Evolutionary conservation across 768 basidiomycete species (phyloP), one percentile per base, ranked within the genome.

Genomic region (Suillus americanus): DNA sequence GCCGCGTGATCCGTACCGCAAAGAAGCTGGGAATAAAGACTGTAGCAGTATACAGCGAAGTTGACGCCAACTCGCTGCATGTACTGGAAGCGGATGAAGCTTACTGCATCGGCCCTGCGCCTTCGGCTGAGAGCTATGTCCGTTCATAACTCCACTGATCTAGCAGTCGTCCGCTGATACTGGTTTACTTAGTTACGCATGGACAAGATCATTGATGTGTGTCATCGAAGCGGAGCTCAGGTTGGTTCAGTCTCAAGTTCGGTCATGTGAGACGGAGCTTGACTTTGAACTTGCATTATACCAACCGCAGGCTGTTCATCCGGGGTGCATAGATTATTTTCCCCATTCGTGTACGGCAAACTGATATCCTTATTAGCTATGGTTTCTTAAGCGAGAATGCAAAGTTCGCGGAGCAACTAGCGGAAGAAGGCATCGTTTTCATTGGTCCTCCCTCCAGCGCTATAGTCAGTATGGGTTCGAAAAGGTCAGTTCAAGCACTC

Each of bases 321-420:
- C 95, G 5, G 96, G 96, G 84, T 94, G 84, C 65, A 16, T 54
- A 18, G 33, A 35, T 28, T 40, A 13, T 60, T 10, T 53, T 40
- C 30, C 33, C n/a, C 48, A 9, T 46, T 50, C 28, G 7, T 66
- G 20, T 20, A 25, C 37, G 50, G 5, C 40, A 61, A 65, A 41
- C 61, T 53, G 23, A 30, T 66, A 50, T 45, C 46, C 30, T 3
- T 5, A 13, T 23, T 43, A 91, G 91, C 28, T 94, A 94, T 72
- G 94, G 94, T 4, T 97, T 98, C 76, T 76, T 97, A 66, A 96
- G 94, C 70, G 95, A 97, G 78, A 97, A 97, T 65, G 89, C 95
- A 6, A 77, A 77, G 25, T 98, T 98, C 71, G 87, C 95, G 0
- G 81, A 89, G 70, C 80, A 77, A 50, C 83, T 97, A 13, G 85